Conservation (phyloP, 1,284 basidiomycete genomes). For the Ganoderma sinense region DNA sequence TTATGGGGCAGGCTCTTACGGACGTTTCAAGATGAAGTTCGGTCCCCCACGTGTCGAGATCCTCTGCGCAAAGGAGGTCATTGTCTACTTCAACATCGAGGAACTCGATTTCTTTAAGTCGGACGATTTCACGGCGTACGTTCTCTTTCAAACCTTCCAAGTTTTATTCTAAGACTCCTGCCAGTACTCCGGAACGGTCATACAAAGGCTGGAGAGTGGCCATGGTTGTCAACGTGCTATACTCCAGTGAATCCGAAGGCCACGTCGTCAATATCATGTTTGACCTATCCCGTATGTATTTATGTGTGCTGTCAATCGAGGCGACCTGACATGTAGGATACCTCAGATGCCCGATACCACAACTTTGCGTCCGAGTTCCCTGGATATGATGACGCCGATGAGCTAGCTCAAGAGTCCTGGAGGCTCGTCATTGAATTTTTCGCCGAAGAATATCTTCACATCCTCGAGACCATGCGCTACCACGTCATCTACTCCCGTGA, state of each 20-base stretch:
- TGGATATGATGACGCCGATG: constrained; percentile 31
- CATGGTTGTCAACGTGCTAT: constrained; percentile 39
- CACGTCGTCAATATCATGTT: constrained; percentile 30
- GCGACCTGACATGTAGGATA: constrained; percentile 25
- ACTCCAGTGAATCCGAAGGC: constrained; percentile 32
- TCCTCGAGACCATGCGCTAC: constrained; percentile 37
- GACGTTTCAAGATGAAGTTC: constrained; percentile 39
- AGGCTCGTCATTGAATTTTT: constrained; percentile 38
- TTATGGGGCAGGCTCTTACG: constrained; percentile 17
- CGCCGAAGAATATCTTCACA: constrained; percentile 37
- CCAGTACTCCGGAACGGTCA: neutral
- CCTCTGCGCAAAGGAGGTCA: constrained; percentile 42
- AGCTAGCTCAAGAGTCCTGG: constrained; percentile 30
- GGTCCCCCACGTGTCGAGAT: constrained; percentile 40
- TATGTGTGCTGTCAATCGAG: constrained; percentile 15
- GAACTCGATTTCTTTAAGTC: constrained; percentile 37
- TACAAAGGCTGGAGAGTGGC: constrained; percentile 41
- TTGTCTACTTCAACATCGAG: constrained; percentile 40
- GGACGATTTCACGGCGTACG: constrained; percentile 36
- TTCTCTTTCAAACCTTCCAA: constrained; percentile 10
- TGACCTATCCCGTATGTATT: neutral
- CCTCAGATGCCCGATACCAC: constrained; percentile 42
- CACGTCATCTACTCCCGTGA: constrained; percentile 36
- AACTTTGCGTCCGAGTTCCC: constrained; percentile 36
- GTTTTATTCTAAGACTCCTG: constrained; percentile 9